Percentiles rank a stretch among this genome's conserved stretches.
These are phyloP conservation scores for Dioscorea alata DNA, from an alignment of 106 monocot species.

Conservation along the genomic window DNA sequence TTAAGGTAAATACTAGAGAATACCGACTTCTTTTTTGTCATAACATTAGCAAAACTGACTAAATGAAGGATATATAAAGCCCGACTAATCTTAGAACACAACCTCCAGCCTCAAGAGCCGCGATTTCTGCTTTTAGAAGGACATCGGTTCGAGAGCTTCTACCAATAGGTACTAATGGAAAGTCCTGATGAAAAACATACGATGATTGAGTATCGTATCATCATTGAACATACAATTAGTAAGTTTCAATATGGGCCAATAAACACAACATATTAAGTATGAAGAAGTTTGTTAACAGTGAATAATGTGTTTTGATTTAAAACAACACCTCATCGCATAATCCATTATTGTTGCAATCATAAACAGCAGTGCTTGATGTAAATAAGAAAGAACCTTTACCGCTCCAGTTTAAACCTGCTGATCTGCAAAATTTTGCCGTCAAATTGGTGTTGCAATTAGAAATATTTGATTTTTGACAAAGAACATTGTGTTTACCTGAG, in stretches of 20 bases:
- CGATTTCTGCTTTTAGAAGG: conserved; percentile 78
- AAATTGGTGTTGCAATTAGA: too few species aligned
- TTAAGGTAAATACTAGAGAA: conserved; percentile 26
- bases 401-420: conserved; percentile 76
- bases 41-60: neutral
- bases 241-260: too few species aligned
- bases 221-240: too few species aligned
- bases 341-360: conserved; percentile 67
- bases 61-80: conserved; percentile 87
- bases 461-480: too few species aligned
- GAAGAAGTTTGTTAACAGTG: conserved; percentile 9
- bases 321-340: conserved; percentile 68
- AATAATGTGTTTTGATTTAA: conserved; percentile 5
- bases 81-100: conserved; percentile 82
- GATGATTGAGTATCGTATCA: too few species aligned
- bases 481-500: conserved; percentile 32
- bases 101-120: conserved; percentile 57
- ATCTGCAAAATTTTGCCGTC: conserved; percentile 33
- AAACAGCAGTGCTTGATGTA: conserved; percentile 86
- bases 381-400: conserved; percentile 89
- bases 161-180: conserved; percentile 70
- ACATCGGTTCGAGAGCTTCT: conserved; percentile 73
- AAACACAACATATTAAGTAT: neutral
- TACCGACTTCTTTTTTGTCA: too few species aligned
- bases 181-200: conserved; percentile 35